phyloP scores from a whole-genome alignment of 2,329 filamentous ascomycete species.

The Aureobasidium mangrovei region DNA sequence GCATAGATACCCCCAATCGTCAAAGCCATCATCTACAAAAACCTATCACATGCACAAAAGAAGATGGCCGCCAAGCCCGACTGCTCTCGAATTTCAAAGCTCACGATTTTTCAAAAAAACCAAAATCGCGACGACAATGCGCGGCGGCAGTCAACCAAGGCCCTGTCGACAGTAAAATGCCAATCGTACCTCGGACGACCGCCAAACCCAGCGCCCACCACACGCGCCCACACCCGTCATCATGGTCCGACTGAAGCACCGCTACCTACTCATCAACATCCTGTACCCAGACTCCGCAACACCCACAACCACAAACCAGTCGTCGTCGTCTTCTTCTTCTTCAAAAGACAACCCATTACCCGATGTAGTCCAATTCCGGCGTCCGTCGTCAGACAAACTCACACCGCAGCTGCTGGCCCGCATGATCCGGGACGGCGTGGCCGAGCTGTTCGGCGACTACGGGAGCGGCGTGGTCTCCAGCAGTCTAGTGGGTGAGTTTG shows the following conservation, averaged over 20 bases:
- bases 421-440: constrained; percentile 61
- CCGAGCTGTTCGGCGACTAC: constrained; percentile 77
- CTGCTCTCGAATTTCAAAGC: not conserved
- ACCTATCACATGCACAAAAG: not conserved
- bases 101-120: no score
- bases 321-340: not conserved
- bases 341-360: constrained; percentile 36
- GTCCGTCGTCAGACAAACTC: constrained; percentile 66
- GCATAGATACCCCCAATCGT: constrained; percentile 5
- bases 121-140: not conserved
- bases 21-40: not conserved
- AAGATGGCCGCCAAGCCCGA: not conserved
- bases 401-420: constrained; percentile 57
- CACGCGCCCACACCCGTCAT: constrained; percentile 16
- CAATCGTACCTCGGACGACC: not conserved
- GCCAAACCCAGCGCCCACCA: not conserved
- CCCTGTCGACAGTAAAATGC: not conserved
- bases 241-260: constrained; percentile 95
- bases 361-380: constrained; percentile 63
- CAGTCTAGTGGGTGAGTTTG: constrained; percentile 54
- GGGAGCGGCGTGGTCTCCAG: constrained; percentile 66
- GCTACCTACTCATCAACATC: constrained; percentile 91
- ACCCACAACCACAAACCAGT: constrained; percentile 20
- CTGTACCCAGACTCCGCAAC: constrained; percentile 59
- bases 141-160: not conserved